Evolutionary conservation across 2,329 filamentous ascomycete genomes (phyloP).

Genomic region (Lachnellula arida): DNA sequence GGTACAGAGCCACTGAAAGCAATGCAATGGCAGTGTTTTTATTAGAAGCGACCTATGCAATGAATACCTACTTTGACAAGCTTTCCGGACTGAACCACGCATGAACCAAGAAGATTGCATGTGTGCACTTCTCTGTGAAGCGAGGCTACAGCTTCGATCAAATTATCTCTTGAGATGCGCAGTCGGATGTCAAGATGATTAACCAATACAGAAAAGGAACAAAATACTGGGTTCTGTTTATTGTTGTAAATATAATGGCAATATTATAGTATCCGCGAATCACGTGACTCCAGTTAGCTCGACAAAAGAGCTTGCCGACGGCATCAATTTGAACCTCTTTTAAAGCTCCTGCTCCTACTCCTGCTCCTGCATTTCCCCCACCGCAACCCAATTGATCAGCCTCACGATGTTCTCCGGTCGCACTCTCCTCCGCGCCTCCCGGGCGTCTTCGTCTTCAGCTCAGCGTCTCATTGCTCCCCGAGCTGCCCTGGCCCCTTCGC

Average conservation of each 20-base stretch:
- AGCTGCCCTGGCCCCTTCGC: constrained; percentile 53
- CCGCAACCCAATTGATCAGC: constrained; percentile 27
- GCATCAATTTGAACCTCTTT: constrained; percentile 9
- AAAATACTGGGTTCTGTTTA: too few species aligned
- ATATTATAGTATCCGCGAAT: too few species aligned
- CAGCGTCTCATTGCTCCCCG: constrained; percentile 27
- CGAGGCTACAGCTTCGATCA: too few species aligned
- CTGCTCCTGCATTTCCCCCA: constrained; percentile 20
- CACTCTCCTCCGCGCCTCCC: constrained; percentile 29
- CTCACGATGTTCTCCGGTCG: constrained; percentile 32
- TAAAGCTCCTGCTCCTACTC: neutral
- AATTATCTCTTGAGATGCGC: too few species aligned
- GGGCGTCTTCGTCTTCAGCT: constrained; percentile 26
- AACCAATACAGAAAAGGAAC: too few species aligned
- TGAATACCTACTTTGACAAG: too few species aligned
- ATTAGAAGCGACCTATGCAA: too few species aligned
- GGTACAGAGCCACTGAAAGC: neutral
- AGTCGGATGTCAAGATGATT: too few species aligned
- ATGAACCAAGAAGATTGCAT: too few species aligned
- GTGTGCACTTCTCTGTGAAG: too few species aligned
- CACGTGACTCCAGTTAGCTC: constrained; percentile 5
- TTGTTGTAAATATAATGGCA: too few species aligned
- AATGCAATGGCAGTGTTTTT: neutral
- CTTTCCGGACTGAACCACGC: too few species aligned
- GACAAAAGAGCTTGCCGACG: neutral